Conservation (phyloP, 179 eudicot species). For the Patellifolia procumbens region DNA sequence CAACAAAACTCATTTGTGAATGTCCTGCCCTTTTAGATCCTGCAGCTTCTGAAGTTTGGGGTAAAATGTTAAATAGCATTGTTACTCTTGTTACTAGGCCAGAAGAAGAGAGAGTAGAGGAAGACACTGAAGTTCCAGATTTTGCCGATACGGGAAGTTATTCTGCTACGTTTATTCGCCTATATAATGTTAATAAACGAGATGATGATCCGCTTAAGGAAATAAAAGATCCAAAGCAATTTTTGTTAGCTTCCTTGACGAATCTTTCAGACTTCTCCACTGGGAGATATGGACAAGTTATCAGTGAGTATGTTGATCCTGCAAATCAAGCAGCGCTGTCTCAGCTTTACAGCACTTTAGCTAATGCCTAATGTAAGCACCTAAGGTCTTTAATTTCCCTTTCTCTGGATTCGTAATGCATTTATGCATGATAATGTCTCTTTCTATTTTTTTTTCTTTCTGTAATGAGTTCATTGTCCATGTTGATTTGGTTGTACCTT, state of each 20-base stretch:
- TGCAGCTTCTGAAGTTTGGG: slow-evolving; percentile 60
- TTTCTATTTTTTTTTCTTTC: neutral
- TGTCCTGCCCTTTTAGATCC: slow-evolving; percentile 60
- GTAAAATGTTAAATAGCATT: slow-evolving; percentile 85
- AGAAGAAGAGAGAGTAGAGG: slow-evolving; percentile 84
- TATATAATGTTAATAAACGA: slow-evolving; percentile 82
- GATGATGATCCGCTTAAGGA: slow-evolving; percentile 89
- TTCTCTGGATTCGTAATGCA: neutral
- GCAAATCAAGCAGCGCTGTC: slow-evolving; percentile 76
- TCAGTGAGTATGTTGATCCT: slow-evolving; percentile 63
- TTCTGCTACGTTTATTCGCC: slow-evolving; percentile 73
- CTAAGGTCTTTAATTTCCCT: slow-evolving; percentile 5
- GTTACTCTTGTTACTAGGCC: slow-evolving; percentile 82
- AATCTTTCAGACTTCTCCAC: slow-evolving; percentile 53
- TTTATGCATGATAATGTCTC: neutral
- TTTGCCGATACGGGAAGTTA: slow-evolving; percentile 69
- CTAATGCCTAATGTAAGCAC: slow-evolving; percentile 17
- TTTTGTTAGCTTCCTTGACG: slow-evolving; percentile 64
- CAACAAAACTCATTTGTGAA: slow-evolving; percentile 85
- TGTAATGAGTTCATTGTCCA: neutral
- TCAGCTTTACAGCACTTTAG: slow-evolving; percentile 50
- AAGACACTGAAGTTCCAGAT: slow-evolving; percentile 87
- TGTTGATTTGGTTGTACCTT: neutral
- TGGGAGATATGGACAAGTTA: slow-evolving; percentile 61
- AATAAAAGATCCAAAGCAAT: slow-evolving; percentile 78